Evolutionary conservation across 805 yeast species (phyloP), one percentile per base, ranked within the genome.

Genomic region (Hermanozyma aechmeae): DNA sequence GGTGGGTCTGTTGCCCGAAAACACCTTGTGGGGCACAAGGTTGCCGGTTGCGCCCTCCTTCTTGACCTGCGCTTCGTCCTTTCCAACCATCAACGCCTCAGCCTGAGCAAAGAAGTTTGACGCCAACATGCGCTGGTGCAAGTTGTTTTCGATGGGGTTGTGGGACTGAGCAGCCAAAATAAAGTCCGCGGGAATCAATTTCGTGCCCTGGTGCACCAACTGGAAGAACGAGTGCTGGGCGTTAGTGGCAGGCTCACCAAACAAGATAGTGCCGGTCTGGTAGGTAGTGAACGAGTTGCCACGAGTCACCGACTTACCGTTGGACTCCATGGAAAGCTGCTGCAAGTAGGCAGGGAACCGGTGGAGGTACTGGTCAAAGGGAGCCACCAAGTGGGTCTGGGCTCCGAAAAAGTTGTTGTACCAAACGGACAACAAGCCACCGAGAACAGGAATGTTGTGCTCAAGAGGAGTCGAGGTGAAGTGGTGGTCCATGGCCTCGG

Each of bases 141-240:
- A 69, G 73, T 89, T 86, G 61, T 73, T 58, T 64, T 84, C 93
- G 48, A 89, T 79, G 52, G 97, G 98, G 77, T 92, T 92, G 70
- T 92, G 97, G 31, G 96, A 84, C 68, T 85, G 77, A 33, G 98
- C 97, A 49, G 97, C 96, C 46, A 92, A 63, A 53, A 92, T 85
- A 68, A 92, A 92, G 61, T 92, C 98, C 21, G 97, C 68, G 48
- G 98, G 98, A 46, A 92, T 92, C 56, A 87, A 69, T 68, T 92
- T 92, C 43, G 97, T 86, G 58, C 98, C 98, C 70, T 92, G 98
- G 68, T 92, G 98, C 35, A 92, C 95, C 62, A 92, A 76, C 68
- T 92, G 98, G 89, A 92, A 92, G 81, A 92, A 92, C 19, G 96
- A 87, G 67, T 92, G 98, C 70, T 92, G 98, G 32, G 98, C 93